Evolutionary conservation across 208 protist species (phyloP).

Genomic region (Leishmania guyanensis): DNA sequence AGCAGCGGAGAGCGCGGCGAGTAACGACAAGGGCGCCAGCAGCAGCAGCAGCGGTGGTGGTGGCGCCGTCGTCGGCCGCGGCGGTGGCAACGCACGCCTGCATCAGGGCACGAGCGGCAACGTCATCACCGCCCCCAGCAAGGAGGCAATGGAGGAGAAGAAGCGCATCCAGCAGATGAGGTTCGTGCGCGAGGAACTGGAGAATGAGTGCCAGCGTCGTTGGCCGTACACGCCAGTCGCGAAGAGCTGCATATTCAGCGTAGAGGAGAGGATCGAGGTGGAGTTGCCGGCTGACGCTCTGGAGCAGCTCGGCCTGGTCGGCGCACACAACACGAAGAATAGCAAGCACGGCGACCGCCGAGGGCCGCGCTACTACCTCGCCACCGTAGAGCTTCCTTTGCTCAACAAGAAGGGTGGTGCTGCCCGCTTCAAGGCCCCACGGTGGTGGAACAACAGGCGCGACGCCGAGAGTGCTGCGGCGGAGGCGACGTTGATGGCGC

Average conservation of each 20-base stretch:
- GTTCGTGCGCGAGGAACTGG: constrained; percentile 62
- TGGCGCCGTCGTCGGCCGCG: constrained; percentile 14
- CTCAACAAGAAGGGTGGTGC: constrained; percentile 62
- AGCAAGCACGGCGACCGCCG: constrained; percentile 45
- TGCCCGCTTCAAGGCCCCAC: constrained; percentile 49
- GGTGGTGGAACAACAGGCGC: constrained; percentile 47
- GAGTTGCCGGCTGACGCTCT: constrained; percentile 42
- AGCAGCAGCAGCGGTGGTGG: constrained; percentile 6
- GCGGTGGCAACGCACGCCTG: constrained; percentile 25
- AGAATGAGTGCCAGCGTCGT: constrained; percentile 52
- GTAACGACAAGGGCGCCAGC: background rate
- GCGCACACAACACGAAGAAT: constrained; percentile 27
- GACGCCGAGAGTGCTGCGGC: constrained; percentile 63
- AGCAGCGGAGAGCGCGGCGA: constrained; percentile 4
- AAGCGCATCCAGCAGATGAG: constrained; percentile 55
- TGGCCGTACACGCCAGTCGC: constrained; percentile 75
- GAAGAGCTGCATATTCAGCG: constrained; percentile 63
- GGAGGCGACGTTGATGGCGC: constrained; percentile 47
- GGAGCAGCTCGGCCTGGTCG: constrained; percentile 37
- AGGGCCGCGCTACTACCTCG: constrained; percentile 58
- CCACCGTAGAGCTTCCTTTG: constrained; percentile 64
- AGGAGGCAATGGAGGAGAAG: constrained; percentile 45
- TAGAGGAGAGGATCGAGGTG: constrained; percentile 54
- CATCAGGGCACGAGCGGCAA: constrained; percentile 51
- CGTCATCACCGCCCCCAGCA: constrained; percentile 51